Base-by-base conservation (phyloP, 768 basidiomycete genomes). In the Hygrophorus russula region DNA sequence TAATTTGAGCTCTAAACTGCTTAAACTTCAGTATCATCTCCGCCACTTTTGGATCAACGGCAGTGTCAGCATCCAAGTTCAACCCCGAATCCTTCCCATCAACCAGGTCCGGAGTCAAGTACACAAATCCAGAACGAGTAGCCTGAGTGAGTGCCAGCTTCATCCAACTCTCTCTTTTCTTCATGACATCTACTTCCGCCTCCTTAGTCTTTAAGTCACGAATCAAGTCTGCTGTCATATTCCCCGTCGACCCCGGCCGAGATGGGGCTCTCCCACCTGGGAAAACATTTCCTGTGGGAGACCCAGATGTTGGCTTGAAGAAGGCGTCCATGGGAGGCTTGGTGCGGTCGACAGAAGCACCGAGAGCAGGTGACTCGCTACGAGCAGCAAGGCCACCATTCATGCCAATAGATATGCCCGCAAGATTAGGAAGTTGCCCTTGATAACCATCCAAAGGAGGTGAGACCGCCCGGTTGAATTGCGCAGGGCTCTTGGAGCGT, bases 121-220 rank as follows among this genome's bases (percentile, higher is more conserved):
- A 75, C 13, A 85, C 67, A 59, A 83, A 97, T 3, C 94, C 94
- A 41, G 81, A 68, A 41, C 78, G 74, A 18, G 74, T 70, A 0
- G 94, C 94, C 54, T 80, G 75, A 4, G 66, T 63, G 37, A 99
- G 61, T 1, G 87, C 82, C 36, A 80, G 78, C 56, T 77, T 80
- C 79, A 97, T 81, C 83, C 94, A 96, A 29, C 66, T 65, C 66
- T 90, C 80, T 51, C 86, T 76, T 56, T 76, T 76, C 70, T 78
- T 81, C 50, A 83, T 61, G 36, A 67, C 67, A 50, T 90, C 88
- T 36, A 96, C 56, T 59, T 94, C 91, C 30, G 69, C 66, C 50
- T 93, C 91, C 58, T 84, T 90, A 29, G 73, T 71, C 60, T 85
- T 90, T 47, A 92, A 63, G 52, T 92, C 89, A 32, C 79, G 71